Base-by-base conservation (phyloP, 345 rosid genomes). In the Salix koriyanagi region DNA sequence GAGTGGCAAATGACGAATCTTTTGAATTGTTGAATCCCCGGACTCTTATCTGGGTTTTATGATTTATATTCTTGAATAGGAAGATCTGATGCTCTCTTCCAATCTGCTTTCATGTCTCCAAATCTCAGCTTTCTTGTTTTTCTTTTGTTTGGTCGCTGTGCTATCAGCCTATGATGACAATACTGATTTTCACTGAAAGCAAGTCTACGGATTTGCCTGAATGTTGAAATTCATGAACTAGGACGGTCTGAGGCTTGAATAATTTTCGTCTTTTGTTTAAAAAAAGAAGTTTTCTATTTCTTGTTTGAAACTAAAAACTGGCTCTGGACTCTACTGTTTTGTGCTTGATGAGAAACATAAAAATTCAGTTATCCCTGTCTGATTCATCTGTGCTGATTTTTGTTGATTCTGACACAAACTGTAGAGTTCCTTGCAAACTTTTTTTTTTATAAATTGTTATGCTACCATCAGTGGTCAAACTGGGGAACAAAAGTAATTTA, bases 291-390 rank as follows among this genome's bases (percentile, higher is more conserved):
- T 15, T 11, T 6, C 1, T 3, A 7, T 39, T 44, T 39, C 19
- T 36, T 7, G 18, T 19, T 46, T 8, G 32, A 19, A 19, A n/a
- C 44, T n/a, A 37, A n/a, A 21, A 21, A 5, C 25, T 13, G 28
- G 7, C 1, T 21, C 6, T 11, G 34, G 4, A 28, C 30, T 21
- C 8, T 6, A n/a, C 46, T 34, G 74, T 72, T 75, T 74, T 74
- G 81, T 84, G 90, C 2, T 73, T 85, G 91, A 86, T 80, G 90
- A 86, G 80, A 84, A 67, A 56, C 18, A 14, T 14, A 30, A 58
- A 42, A 28, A n/a, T 75, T 67, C 88, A 86, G 91, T 89, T 89
- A 86, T 88, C 91, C 92, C 91, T 88, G 91, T 25, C 91, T 88
- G 91, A 89, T 75, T 32, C 46, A 46, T 66, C 23, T 26, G 50